These are phyloP conservation scores for Trapa incisa DNA, from an alignment of 345 rosid species.

Conservation along the genomic window DNA sequence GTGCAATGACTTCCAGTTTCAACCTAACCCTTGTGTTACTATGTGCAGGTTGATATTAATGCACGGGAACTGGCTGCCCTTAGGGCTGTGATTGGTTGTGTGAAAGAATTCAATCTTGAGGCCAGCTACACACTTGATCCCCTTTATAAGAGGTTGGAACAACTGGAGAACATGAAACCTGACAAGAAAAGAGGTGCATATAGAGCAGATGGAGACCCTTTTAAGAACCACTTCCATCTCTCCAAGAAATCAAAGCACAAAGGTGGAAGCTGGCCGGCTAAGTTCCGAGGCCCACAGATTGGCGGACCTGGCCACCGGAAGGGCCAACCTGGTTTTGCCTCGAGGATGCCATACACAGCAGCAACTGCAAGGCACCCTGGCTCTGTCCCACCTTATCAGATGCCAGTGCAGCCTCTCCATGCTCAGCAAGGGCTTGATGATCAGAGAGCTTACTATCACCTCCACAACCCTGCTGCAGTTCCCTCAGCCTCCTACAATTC, in stretches of 20 bases:
- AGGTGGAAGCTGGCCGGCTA: background rate
- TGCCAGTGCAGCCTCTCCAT: slow-evolving; percentile 22
- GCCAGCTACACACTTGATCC: slow-evolving; percentile 42
- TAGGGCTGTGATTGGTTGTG: slow-evolving; percentile 36
- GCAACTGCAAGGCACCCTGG: background rate
- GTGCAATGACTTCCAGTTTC: background rate
- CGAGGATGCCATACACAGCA: background rate
- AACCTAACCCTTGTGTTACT: background rate
- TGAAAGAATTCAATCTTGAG: slow-evolving; percentile 42
- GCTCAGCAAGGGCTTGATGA: slow-evolving; percentile 25
- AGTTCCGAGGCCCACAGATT: background rate
- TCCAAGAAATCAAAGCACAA: slow-evolving; percentile 29
- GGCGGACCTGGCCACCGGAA: no score
- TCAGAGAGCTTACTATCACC: slow-evolving; percentile 28
- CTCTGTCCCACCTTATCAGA: slow-evolving; percentile 13
- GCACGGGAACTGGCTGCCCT: slow-evolving; percentile 43
- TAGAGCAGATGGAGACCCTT: slow-evolving; percentile 15
- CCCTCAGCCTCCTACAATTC: slow-evolving; percentile 14
- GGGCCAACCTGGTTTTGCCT: background rate
- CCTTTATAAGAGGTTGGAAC: slow-evolving; percentile 39
- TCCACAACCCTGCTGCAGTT: slow-evolving; percentile 13
- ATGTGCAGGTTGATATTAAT: slow-evolving; percentile 27
- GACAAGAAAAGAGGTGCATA: slow-evolving; percentile 33
- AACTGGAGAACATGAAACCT: slow-evolving; percentile 33
- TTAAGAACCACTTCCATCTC: slow-evolving; percentile 9